A percentile compares a stretch with the other conserved stretches of the same genome.
phyloP scores from a whole-genome alignment of 1,284 basidiomycete species.

The Pseudozyma sp. region DNA sequence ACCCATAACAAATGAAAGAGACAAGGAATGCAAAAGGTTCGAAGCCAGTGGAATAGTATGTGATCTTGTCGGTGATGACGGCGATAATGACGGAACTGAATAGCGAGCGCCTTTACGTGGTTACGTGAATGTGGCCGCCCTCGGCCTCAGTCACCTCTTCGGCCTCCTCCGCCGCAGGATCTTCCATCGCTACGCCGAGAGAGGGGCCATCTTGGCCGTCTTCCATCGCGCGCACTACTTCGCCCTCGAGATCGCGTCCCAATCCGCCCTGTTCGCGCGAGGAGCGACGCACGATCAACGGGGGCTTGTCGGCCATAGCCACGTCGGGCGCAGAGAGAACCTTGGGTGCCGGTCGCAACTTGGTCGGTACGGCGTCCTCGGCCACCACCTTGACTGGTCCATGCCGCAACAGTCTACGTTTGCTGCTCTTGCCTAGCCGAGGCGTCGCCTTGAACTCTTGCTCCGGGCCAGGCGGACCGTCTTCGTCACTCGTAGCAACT shows the following conservation, averaged over 20 bases:
- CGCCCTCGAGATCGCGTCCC: conserved; percentile 62
- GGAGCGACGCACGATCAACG: conserved; percentile 51
- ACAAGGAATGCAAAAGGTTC: too few relatives aligned
- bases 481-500: conserved; percentile 26
- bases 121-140: conserved; percentile 12
- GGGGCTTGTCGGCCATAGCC: conserved; percentile 45
- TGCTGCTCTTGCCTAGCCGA: conserved; percentile 28
- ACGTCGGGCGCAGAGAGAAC: conserved; percentile 37
- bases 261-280: conserved; percentile 60
- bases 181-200: conserved; percentile 35
- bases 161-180: conserved; percentile 13
- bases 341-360: conserved; percentile 22
- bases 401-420: conserved; percentile 30
- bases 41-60: too few relatives aligned
- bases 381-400: conserved; percentile 43
- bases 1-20: background rate
- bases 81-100: background rate
- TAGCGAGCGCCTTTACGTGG: conserved; percentile 2
- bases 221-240: conserved; percentile 50
- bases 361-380: conserved; percentile 36
- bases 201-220: conserved; percentile 44
- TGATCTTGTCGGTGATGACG: background rate
- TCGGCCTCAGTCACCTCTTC: conserved; percentile 7
- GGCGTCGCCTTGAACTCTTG: conserved; percentile 1
- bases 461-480: background rate